Percentiles rank a stretch among this genome's conserved stretches.
phyloP scores from a whole-genome alignment of 352 stramenopile species.

The Phytophthora sansomeana region DNA sequence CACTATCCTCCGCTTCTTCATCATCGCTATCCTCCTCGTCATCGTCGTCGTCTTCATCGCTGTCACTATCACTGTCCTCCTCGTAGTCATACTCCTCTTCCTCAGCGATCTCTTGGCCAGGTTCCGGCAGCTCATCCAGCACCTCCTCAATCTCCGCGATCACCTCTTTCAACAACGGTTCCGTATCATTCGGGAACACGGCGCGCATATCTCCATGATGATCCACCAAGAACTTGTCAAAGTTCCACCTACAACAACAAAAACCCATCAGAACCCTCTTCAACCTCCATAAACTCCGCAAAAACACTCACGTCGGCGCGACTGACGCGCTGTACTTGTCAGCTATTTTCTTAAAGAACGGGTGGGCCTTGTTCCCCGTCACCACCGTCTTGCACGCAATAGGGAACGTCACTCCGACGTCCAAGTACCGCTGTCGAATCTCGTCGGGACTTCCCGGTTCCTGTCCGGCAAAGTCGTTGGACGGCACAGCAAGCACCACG shows the following conservation, averaged over 20 bases:
- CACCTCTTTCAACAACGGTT: slow-evolving; percentile 58
- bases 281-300: background rate
- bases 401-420: slow-evolving; percentile 58
- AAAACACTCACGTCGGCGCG: slow-evolving; percentile 51
- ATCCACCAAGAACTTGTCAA: slow-evolving; percentile 86
- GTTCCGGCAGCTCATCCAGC: slow-evolving; percentile 50
- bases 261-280: slow-evolving; percentile 16
- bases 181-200: too few species aligned
- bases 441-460: slow-evolving; percentile 57
- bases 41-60: slow-evolving; percentile 8
- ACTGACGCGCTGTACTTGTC: slow-evolving; percentile 72
- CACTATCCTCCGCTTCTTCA: slow-evolving; percentile 17
- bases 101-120: slow-evolving; percentile 21
- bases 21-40: slow-evolving; percentile 26
- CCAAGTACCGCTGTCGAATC: slow-evolving; percentile 54
- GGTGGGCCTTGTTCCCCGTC: slow-evolving; percentile 53
- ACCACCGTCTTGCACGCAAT: slow-evolving; percentile 62
- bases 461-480: slow-evolving; percentile 71
- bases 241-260: slow-evolving; percentile 56
- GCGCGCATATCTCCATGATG: slow-evolving; percentile 63
- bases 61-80: slow-evolving; percentile 12
- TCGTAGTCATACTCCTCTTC: slow-evolving; percentile 35
- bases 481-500: slow-evolving; percentile 68
- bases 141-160: slow-evolving; percentile 72
- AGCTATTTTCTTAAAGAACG: slow-evolving; percentile 72